Evolutionary conservation across 345 rosid genomes (phyloP).

Genomic region (Hypericum perforatum): DNA sequence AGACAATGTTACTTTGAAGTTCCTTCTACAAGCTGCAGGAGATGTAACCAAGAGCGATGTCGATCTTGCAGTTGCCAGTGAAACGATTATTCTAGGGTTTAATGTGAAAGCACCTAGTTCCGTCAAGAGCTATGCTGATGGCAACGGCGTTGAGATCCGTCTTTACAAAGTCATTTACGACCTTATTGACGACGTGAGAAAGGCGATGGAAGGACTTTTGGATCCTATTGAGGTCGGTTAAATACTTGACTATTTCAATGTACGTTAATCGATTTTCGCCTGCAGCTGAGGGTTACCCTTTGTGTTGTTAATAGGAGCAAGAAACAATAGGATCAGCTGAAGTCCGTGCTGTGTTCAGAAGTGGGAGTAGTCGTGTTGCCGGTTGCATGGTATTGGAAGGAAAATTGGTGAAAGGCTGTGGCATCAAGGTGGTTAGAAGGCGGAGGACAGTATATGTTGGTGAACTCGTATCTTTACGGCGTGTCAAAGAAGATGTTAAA

Average conservation of each 20-base stretch:
- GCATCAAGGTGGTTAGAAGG: constrained; percentile 62
- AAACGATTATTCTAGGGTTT: constrained; percentile 81
- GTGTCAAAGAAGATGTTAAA: constrained; percentile 82
- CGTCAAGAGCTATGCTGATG: constrained; percentile 76
- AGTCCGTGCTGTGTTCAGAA: constrained; percentile 85
- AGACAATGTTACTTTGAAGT: constrained; percentile 80
- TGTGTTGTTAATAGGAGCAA: constrained; percentile 53
- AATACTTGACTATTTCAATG: constrained; percentile 8
- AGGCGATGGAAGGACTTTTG: constrained; percentile 98
- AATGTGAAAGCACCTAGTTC: constrained; percentile 72
- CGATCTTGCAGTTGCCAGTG: constrained; percentile 86
- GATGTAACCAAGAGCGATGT: constrained; percentile 83
- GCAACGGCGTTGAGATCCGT: constrained; percentile 88
- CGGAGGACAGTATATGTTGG: constrained; percentile 59
- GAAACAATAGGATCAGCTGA: constrained; percentile 73
- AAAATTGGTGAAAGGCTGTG: constrained; percentile 74
- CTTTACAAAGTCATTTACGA: constrained; percentile 86
- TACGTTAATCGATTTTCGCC: neutral
- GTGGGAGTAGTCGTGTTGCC: constrained; percentile 97
- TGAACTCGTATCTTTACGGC: constrained; percentile 68
- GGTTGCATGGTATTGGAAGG: constrained; percentile 98
- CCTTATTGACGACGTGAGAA: constrained; percentile 81
- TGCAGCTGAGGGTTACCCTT: constrained; percentile 17
- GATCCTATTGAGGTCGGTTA: constrained; percentile 67
- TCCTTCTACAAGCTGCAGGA: constrained; percentile 84